Base-by-base conservation (phyloP, 495 filamentous ascomycete species). In the Amniculicola lignicola region DNA sequence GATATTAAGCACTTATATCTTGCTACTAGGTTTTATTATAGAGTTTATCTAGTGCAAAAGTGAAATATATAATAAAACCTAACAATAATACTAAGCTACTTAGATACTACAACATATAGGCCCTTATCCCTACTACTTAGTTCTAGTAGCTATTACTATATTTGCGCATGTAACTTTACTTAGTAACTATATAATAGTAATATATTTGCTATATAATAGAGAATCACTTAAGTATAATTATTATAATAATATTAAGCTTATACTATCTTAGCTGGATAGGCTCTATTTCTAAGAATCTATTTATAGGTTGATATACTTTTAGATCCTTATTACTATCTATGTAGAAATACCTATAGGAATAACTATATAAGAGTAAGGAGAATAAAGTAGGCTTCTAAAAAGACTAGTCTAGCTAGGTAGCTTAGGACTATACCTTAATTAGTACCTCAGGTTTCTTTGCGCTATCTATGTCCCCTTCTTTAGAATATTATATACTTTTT, bases 11-110 rank as follows among this genome's bases (percentile, higher is more conserved):
- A 36, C 49, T 49, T 52, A 44, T 44, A 23, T 52, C 42, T 52
- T 52, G 49, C 49, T 22, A 36, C 49, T n/a, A 19, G 36, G 21
- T 52, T 52, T 52, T 52, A 16, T 52, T 15, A 36, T 23, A 22
- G 49, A 52, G 49, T 52, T n/a, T 43, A 52, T 52, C 49, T 52
- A 52, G 49, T 36, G 49, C 21, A 52, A 25, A 52, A 52, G 49
- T 52, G 21, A 52, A 22, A 52, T 45, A 23, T 43, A 43, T 43
- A 22, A 52, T 36, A 52, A 29, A 21, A 46, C 19, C 49, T 22
- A 52, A 51, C 47, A 25, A 51, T 14, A 51, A 51, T 29, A 29
- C 47, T 29, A 51, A 51, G 47, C 47, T 14, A 47, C 47, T 51
- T 42, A n/a, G n/a, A 42, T 42, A 42, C 39, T 16, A 16, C 39